A percentile compares a stretch with the other conserved stretches of the same genome.
phyloP scores from a whole-genome alignment of 805 yeast genomes.

The Starmera amethionina region DNA sequence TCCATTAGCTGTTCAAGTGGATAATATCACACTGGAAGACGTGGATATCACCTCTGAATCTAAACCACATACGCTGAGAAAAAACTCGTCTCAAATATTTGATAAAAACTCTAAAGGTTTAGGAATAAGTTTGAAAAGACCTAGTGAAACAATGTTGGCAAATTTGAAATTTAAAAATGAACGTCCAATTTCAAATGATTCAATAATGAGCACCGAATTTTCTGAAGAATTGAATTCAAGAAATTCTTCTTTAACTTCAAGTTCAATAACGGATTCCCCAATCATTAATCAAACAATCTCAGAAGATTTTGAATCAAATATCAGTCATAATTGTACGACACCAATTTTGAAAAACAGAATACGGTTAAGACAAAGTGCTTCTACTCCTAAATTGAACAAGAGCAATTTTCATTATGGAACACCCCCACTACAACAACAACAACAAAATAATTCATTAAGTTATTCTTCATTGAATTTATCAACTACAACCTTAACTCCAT shows the following conservation, averaged over 20 bases:
- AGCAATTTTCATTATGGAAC: neutral
- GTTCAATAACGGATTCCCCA: slow-evolving; percentile 12
- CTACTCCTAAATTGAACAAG: slow-evolving; percentile 1
- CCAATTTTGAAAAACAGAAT: neutral
- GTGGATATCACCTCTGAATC: neutral
- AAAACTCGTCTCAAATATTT: slow-evolving; percentile 1
- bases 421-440: neutral
- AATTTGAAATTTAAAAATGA: slow-evolving; percentile 9
- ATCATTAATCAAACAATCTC: neutral
- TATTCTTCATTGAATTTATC: slow-evolving; percentile 2
- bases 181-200: slow-evolving; percentile 21
- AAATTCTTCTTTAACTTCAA: slow-evolving; percentile 18
- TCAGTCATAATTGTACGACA: neutral
- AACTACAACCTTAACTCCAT: slow-evolving; percentile 25
- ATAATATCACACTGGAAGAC: slow-evolving; percentile 4
- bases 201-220: slow-evolving; percentile 15
- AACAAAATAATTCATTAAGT: slow-evolving; percentile 1
- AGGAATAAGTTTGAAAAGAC: slow-evolving; percentile 10
- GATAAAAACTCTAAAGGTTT: slow-evolving; percentile 5
- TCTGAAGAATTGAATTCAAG: slow-evolving; percentile 13
- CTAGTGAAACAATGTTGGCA: slow-evolving; percentile 15
- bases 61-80: slow-evolving; percentile 1
- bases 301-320: neutral
- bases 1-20: neutral
- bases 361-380: slow-evolving; percentile 1